Percentiles rank a stretch among this genome's conserved stretches.
Conservation (phyloP, 75 land plant genomes). For the Sequoia sempervirens region DNA sequence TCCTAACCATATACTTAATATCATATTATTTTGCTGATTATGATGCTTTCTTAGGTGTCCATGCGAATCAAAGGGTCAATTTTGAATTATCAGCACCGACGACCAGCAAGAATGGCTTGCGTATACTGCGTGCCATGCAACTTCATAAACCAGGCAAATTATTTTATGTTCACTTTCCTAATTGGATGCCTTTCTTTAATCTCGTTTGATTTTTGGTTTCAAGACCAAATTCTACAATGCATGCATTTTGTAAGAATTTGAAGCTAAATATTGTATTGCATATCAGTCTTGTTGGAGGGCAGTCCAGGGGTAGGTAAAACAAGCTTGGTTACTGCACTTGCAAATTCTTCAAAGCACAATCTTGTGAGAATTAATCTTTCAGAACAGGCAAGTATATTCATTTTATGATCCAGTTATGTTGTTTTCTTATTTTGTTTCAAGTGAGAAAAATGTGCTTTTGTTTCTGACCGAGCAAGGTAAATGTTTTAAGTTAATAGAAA, state of each 20-base stretch:
- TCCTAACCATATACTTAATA: neutral
- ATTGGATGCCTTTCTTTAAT: neutral
- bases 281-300: conserved; percentile 85
- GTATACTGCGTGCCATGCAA: conserved; percentile 95
- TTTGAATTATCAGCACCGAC: conserved; percentile 90
- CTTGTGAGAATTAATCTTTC: conserved; percentile 95
- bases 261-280: conserved; percentile 8
- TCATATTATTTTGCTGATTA: neutral
- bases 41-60: conserved; percentile 26
- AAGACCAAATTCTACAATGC: neutral
- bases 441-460: neutral
- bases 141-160: conserved; percentile 71
- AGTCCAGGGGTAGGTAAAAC: conserved; percentile 99
- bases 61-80: conserved; percentile 18
- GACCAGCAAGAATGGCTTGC: conserved; percentile 70
- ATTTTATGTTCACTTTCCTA: neutral
- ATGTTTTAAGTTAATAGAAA: neutral
- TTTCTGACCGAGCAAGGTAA: neutral
- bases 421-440: neutral
- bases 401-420: neutral
- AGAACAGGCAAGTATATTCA: conserved; percentile 61
- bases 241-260: neutral
- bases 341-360: conserved; percentile 68
- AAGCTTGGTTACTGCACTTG: conserved; percentile 85
- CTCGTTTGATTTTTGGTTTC: neutral